Conservation (phyloP, 148 eudicot genomes). For the Chenopodium album region DNA sequence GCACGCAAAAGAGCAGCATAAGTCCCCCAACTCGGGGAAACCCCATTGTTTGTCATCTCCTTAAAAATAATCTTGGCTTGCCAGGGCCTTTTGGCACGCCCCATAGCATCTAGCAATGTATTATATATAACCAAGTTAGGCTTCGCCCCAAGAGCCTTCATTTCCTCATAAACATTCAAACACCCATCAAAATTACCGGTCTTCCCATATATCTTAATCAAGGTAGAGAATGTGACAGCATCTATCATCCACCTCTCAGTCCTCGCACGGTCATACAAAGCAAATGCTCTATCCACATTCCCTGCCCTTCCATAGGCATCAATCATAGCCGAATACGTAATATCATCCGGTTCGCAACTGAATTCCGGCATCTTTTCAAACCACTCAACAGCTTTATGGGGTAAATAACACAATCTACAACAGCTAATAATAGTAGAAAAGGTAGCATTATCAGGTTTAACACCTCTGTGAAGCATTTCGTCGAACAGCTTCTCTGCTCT, state of each 20-base stretch:
- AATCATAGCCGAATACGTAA: conserved; percentile 76
- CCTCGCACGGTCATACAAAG: conserved; percentile 76
- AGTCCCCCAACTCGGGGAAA: conserved; percentile 62
- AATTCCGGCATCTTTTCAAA: conserved; percentile 71
- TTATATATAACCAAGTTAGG: conserved; percentile 60
- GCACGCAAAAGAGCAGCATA: conserved; percentile 77
- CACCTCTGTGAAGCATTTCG: conserved; percentile 59
- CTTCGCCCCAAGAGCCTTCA: conserved; percentile 76
- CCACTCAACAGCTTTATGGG: conserved; percentile 73
- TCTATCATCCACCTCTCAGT: conserved; percentile 72
- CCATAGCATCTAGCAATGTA: conserved; percentile 76
- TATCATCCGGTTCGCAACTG: conserved; percentile 64
- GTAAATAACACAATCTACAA: conserved; percentile 56
- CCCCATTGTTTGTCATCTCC: conserved; percentile 55
- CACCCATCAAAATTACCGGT: conserved; percentile 84
- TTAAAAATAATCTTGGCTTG: conserved; percentile 63
- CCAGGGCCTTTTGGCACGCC: conserved; percentile 91
- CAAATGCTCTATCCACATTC: conserved; percentile 58
- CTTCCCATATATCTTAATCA: conserved; percentile 65
- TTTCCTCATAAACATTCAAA: conserved; percentile 87
- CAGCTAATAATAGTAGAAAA: conserved; percentile 85
- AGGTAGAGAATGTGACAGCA: conserved; percentile 60
- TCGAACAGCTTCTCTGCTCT: conserved; percentile 67
- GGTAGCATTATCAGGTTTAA: conserved; percentile 72
- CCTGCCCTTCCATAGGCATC: conserved; percentile 80